A percentile compares a stretch with the other conserved stretches of the same genome.
These are phyloP conservation scores for Escallonia rubra DNA, from an alignment of 129 eudicot genomes.

Conservation along the genomic window DNA sequence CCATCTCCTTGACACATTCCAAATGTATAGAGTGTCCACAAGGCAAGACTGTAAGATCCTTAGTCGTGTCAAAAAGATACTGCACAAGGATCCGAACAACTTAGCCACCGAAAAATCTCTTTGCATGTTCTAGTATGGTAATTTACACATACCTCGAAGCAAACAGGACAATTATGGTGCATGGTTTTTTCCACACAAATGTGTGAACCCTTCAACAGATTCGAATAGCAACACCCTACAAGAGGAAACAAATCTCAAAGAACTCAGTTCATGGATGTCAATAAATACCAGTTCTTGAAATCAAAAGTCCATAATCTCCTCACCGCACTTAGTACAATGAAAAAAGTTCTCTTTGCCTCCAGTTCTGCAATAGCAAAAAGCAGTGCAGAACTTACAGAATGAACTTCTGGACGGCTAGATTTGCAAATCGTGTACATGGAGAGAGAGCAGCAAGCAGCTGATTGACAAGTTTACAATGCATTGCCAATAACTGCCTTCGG, in stretches of 20 bases:
- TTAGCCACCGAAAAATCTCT: slow-evolving; percentile 1
- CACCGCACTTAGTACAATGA: slow-evolving; percentile 73
- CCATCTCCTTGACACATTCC: slow-evolving; percentile 38
- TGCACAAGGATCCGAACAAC: not conserved
- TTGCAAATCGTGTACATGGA: too few species aligned
- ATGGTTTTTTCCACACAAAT: slow-evolving; percentile 64
- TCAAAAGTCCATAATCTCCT: not conserved
- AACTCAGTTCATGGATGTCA: not conserved
- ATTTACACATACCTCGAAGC: slow-evolving; percentile 44
- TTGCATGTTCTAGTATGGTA: too few species aligned
- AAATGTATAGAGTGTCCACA: slow-evolving; percentile 42
- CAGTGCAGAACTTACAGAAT: not conserved
- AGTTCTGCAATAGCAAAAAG: slow-evolving; percentile 28
- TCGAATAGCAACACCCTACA: slow-evolving; percentile 62
- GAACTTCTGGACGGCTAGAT: too few species aligned
- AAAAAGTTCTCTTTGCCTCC: slow-evolving; percentile 72
- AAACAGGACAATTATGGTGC: slow-evolving; percentile 78
- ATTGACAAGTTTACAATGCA: too few species aligned
- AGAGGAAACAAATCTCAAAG: not conserved
- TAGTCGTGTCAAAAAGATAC: slow-evolving; percentile 45
- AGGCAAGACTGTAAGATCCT: slow-evolving; percentile 25
- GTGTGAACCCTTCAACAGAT: slow-evolving; percentile 44
- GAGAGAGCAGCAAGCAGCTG: too few species aligned
- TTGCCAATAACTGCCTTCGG: too few species aligned
- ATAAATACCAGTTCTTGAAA: not conserved